A percentile compares a stretch with the other conserved stretches of the same genome.
phyloP scores from a whole-genome alignment of 2,329 filamentous ascomycete genomes.

The Cytospora mali region DNA sequence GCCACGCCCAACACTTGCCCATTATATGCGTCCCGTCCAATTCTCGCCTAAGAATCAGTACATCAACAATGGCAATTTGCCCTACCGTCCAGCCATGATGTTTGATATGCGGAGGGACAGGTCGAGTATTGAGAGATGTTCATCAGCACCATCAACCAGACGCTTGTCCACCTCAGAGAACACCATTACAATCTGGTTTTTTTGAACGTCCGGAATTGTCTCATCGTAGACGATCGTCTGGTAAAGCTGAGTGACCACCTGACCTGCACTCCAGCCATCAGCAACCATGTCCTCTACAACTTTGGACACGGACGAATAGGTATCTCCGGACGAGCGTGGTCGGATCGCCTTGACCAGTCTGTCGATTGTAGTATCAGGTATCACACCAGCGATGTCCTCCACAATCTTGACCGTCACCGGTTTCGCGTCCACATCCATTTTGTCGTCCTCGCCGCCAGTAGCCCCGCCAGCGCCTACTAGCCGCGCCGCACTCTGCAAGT shows the following conservation, averaged over 20 bases:
- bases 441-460: constrained; percentile 49
- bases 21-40: neutral
- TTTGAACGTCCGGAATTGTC: constrained; percentile 78
- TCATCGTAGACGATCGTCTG: constrained; percentile 83
- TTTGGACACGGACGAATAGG: constrained; percentile 74
- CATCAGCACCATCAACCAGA: constrained; percentile 90
- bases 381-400: constrained; percentile 94
- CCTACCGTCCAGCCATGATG: constrained; percentile 58
- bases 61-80: neutral
- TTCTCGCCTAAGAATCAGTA: neutral
- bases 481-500: constrained; percentile 89
- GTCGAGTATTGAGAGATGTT: constrained; percentile 90
- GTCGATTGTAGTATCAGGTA: constrained; percentile 75
- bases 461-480: constrained; percentile 70
- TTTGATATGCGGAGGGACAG: constrained; percentile 78
- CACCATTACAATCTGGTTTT: constrained; percentile 84
- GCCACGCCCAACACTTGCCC: neutral
- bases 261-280: constrained; percentile 94
- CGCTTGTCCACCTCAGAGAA: constrained; percentile 97
- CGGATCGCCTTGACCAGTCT: constrained; percentile 74
- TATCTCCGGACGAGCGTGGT: constrained; percentile 63
- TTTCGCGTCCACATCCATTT: constrained; percentile 63
- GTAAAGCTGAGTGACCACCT: constrained; percentile 80
- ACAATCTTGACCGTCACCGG: constrained; percentile 76
- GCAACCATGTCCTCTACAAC: constrained; percentile 90